Percentiles rank a stretch among this genome's conserved stretches.
phyloP scores from a whole-genome alignment of 345 rosid genomes.

The Diplotaxis tenuifolia region DNA sequence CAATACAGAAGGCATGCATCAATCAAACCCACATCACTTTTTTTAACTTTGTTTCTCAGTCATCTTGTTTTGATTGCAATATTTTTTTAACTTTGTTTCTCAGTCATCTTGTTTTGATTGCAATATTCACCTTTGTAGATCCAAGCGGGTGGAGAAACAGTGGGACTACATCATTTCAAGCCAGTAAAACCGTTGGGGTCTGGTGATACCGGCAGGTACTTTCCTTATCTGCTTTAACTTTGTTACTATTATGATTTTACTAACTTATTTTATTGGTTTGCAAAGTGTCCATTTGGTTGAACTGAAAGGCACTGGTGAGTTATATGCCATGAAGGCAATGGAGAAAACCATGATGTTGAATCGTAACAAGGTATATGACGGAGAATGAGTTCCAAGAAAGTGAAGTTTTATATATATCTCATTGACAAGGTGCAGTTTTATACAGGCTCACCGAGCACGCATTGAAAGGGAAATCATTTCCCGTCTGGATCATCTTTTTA shows the following conservation, averaged over 20 bases:
- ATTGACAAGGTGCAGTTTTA: constrained; percentile 33
- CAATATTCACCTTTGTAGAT: constrained; percentile 43
- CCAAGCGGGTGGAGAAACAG: constrained; percentile 62
- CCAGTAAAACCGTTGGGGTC: constrained; percentile 94
- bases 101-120: too few relatives aligned
- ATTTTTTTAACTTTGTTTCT: too few relatives aligned
- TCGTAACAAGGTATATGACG: constrained; percentile 73
- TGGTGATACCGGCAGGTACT: constrained; percentile 98
- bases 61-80: constrained; percentile 18
- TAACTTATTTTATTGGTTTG: too few relatives aligned
- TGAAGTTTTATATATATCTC: constrained; percentile 19
- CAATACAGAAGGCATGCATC: constrained; percentile 69
- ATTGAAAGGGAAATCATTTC: constrained; percentile 91
- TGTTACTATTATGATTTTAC: too few relatives aligned
- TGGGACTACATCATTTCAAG: constrained; percentile 84
- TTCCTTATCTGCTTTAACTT: too few relatives aligned
- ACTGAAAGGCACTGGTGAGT: constrained; percentile 64
- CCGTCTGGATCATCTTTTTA: constrained; percentile 88
- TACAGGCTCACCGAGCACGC: constrained; percentile 92
- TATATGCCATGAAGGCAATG: constrained; percentile 98
- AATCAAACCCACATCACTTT: neutral
- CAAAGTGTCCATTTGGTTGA: constrained; percentile 87
- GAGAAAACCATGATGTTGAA: constrained; percentile 84
- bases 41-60: constrained; percentile 2
- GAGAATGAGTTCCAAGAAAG: constrained; percentile 13